These are phyloP conservation scores for Arxiozyma bovina DNA, from an alignment of 1,139 yeast genomes.

Conservation along the genomic window DNA sequence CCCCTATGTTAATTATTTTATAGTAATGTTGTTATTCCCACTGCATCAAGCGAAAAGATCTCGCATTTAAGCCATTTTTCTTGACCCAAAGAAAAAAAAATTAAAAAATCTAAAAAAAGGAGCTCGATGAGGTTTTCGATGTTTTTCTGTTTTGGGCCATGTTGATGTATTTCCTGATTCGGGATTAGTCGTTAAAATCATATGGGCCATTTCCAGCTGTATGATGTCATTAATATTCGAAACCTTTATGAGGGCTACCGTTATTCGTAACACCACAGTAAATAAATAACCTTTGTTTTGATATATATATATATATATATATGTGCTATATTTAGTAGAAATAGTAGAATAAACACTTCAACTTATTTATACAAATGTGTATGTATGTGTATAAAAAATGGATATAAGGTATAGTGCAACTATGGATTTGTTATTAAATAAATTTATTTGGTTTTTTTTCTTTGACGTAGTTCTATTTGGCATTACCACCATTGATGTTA, in stretches of 20 bases:
- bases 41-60: neutral
- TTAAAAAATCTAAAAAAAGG: neutral
- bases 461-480: neutral
- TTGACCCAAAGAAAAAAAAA: neutral
- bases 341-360: neutral
- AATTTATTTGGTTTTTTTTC: neutral
- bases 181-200: neutral
- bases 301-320: too few species aligned
- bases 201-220: too few species aligned
- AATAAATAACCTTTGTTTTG: neutral
- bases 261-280: too few species aligned
- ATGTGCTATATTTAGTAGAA: neutral
- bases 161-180: neutral
- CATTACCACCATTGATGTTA: neutral
- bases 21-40: neutral
- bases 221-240: too few species aligned
- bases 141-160: conserved; percentile 12
- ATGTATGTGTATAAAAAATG: neutral
- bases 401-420: neutral
- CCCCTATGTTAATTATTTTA: too few species aligned
- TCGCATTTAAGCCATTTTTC: neutral
- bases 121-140: conserved; percentile 4
- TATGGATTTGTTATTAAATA: neutral
- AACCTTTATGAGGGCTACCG: neutral
- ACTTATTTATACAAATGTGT: too few species aligned